A percentile compares a stretch with the other conserved stretches of the same genome.
These are phyloP conservation scores for Lepidium campestre DNA, from an alignment of 441 rosid species.

Conservation along the genomic window DNA sequence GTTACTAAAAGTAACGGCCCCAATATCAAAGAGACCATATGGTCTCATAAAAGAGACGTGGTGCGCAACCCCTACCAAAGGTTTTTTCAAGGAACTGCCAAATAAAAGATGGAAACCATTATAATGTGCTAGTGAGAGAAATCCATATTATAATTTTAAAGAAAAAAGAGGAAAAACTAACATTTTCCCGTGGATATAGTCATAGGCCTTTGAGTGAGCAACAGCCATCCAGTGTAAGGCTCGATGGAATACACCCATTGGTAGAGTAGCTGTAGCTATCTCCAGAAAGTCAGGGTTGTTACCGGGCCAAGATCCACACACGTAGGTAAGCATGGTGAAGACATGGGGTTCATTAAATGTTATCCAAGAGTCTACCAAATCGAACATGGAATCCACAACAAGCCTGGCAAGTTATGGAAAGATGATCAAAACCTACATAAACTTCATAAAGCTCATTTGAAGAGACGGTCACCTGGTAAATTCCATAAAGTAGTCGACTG, in stretches of 20 bases:
- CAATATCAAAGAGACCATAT: constrained; percentile 82
- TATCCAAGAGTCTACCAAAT: constrained; percentile 82
- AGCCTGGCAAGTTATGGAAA: constrained; percentile 50
- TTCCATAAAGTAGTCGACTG: constrained; percentile 81
- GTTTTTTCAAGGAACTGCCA: constrained; percentile 38
- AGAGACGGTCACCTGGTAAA: constrained; percentile 61
- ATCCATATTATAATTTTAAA: background rate
- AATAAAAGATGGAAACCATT: constrained; percentile 1
- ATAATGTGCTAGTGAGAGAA: background rate
- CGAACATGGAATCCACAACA: constrained; percentile 71
- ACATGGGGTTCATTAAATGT: constrained; percentile 94
- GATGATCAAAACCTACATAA: constrained; percentile 14
- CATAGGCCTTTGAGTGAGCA: constrained; percentile 82
- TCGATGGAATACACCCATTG: constrained; percentile 83
- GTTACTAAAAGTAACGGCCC: constrained; percentile 75
- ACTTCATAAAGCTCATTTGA: background rate
- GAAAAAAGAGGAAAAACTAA: constrained; percentile 11
- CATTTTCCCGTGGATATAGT: constrained; percentile 72
- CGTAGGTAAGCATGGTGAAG: constrained; percentile 88
- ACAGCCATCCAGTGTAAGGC: constrained; percentile 83
- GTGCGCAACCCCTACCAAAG: constrained; percentile 82
- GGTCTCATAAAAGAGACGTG: constrained; percentile 91
- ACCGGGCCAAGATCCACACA: constrained; percentile 98
- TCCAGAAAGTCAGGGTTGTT: constrained; percentile 91
- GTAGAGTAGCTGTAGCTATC: constrained; percentile 81